phyloP scores from a whole-genome alignment of 2,329 filamentous ascomycete species.

The Fusarium phyllophilum region DNA sequence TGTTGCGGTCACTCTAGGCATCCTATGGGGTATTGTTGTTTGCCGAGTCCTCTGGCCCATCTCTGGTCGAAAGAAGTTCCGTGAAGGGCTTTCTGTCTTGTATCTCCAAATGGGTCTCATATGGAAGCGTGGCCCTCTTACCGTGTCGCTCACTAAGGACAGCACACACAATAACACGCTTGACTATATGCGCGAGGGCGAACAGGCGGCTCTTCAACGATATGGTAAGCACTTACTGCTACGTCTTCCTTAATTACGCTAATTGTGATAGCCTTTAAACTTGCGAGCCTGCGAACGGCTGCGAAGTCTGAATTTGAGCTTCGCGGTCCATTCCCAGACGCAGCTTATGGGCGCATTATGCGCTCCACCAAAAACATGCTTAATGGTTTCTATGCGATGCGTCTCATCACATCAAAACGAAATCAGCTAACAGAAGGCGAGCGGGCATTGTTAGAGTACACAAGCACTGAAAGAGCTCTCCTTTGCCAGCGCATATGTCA shows the following conservation, averaged over 20 bases:
- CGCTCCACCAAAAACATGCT: slow-evolving; percentile 84
- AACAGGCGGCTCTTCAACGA: slow-evolving; percentile 86
- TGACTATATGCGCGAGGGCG: slow-evolving; percentile 86
- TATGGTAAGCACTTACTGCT: slow-evolving; percentile 59
- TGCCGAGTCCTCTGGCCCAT: slow-evolving; percentile 94
- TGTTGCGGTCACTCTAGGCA: slow-evolving; percentile 84
- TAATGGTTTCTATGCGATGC: slow-evolving; percentile 96
- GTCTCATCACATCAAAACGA: slow-evolving; percentile 87
- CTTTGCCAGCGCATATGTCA: slow-evolving; percentile 92
- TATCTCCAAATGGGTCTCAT: slow-evolving; percentile 96
- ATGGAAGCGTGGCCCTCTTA: slow-evolving; percentile 93
- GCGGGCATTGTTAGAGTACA: slow-evolving; percentile 81
- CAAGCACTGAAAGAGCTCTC: slow-evolving; percentile 79
- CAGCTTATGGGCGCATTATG: slow-evolving; percentile 78
- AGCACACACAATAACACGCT: slow-evolving; percentile 61
- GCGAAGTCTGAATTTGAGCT: slow-evolving; percentile 91
- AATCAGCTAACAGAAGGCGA: slow-evolving; percentile 81
- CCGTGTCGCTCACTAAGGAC: slow-evolving; percentile 72
- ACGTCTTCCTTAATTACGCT: background rate
- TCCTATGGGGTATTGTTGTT: slow-evolving; percentile 90
- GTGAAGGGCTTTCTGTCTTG: slow-evolving; percentile 87
- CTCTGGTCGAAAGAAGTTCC: slow-evolving; percentile 86
- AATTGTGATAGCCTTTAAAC: slow-evolving; percentile 63
- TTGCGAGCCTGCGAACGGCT: slow-evolving; percentile 77
- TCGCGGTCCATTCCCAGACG: slow-evolving; percentile 83